Conservation (phyloP, 306 rosid genomes). For the Astragalus membranaceus region DNA sequence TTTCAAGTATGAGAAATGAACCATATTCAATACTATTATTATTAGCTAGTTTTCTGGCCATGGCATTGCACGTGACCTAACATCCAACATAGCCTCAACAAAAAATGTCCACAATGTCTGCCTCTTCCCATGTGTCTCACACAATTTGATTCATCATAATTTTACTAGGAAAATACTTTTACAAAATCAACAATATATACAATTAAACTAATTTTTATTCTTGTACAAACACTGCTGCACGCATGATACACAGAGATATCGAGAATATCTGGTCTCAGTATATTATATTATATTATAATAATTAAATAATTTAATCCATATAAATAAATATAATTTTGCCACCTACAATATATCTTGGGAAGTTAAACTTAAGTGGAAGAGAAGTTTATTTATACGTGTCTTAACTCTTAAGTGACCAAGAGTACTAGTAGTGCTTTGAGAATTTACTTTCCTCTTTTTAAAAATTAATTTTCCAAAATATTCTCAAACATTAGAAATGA, state of each 20-base stretch:
- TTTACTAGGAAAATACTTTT: too few relatives aligned
- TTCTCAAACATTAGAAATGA: background rate
- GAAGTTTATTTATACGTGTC: too few relatives aligned
- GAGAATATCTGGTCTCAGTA: background rate
- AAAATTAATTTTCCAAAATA: background rate
- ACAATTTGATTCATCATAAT: background rate
- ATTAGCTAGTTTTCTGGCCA: background rate
- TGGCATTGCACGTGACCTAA: conserved; percentile 29
- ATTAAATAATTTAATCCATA: background rate
- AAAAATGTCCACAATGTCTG: conserved; percentile 4
- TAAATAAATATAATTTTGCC: background rate
- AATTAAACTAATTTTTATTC: too few relatives aligned
- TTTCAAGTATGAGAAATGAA: conserved; percentile 8
- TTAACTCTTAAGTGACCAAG: too few relatives aligned
- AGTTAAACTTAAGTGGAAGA: background rate
- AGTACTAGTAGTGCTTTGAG: too few relatives aligned
- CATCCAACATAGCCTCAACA: conserved; percentile 11
- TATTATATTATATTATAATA: background rate
- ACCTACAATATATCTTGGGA: background rate
- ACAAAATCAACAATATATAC: too few relatives aligned
- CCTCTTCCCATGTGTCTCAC: conserved; percentile 7
- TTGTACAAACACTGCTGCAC: background rate
- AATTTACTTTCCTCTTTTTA: background rate
- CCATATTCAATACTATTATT: background rate
- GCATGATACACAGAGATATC: background rate